Percentiles rank a stretch among this genome's conserved stretches.
Evolutionary conservation across 257 asterid genomes (phyloP).

Genomic region (Nicotiana undulata): DNA sequence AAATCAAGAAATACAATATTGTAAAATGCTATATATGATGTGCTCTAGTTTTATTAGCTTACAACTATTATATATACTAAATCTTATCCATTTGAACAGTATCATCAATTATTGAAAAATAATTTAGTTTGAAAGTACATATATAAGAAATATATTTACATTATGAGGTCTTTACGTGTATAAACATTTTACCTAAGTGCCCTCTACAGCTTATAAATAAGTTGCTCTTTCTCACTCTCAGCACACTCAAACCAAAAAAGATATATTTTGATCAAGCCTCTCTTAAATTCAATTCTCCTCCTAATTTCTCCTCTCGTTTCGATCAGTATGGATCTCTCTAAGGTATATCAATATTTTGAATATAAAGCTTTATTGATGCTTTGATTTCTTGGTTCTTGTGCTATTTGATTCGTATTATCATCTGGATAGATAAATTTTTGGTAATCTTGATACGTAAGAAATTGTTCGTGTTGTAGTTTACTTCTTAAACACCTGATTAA

Average conservation of each 20-base stretch:
- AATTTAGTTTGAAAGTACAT: too few relatives aligned
- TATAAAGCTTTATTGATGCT: background rate
- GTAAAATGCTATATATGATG: background rate
- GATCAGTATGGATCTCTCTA: constrained; percentile 3
- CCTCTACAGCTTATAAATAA: constrained; percentile 5
- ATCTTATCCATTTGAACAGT: background rate
- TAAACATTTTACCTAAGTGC: background rate
- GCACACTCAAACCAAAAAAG: background rate
- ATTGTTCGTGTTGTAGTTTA: too few relatives aligned
- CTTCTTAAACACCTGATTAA: too few relatives aligned
- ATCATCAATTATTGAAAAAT: background rate
- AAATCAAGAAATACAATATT: too few relatives aligned
- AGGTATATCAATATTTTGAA: background rate
- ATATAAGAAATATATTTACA: background rate
- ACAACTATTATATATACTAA: background rate
- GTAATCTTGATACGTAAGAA: too few relatives aligned
- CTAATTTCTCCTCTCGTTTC: background rate
- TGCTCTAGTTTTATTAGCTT: background rate
- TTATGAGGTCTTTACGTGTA: background rate
- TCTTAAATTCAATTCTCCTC: background rate
- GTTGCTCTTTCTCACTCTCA: background rate
- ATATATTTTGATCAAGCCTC: background rate
- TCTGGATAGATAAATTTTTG: too few relatives aligned
- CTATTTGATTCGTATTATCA: background rate
- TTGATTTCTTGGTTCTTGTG: background rate